Base-by-base conservation (phyloP, 331 rosid genomes). In the Erythrophleum ivorense region DNA sequence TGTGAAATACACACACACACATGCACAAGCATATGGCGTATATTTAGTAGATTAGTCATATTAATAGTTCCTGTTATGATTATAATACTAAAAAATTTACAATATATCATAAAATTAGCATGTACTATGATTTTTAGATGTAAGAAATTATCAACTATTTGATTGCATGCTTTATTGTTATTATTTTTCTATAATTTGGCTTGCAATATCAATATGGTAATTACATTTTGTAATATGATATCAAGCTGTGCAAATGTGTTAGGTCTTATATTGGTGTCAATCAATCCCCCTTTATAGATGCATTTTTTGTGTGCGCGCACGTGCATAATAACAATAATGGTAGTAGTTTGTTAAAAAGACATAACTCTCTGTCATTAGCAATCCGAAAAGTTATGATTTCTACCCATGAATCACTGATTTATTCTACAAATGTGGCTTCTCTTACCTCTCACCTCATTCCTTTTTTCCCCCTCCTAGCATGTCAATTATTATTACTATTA, bases 351-450 rank as follows among this genome's bases (percentile, higher is more conserved):
- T 43, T 7, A 7, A 43, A 6, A 43, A 5, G 48, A 6, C 48
- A 6, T 10, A 43, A 18, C 7, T 54, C 1, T 54, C 21, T 71
- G 24, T 55, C 40, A 34, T 72, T 58, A 73, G 80, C 59, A 9
- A 29, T 57, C 9, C 29, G 52, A 45, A 62, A 18, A 58, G 29
- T 36, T 34, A n/a, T 78, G 64, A 15, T 64, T 63, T 65, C 63
- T 18, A 12, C 45, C 12, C 12, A 15, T 81, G 16, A 19, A n/a
- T 74, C 77, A 29, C 50, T 66, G 45, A 16, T 65, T 81, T 49
- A 9, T 46, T 40, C 24, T n/a, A 34, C 60, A 19, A 12, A 18
- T 54, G 63, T 54, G 72, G 54, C 73, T 81, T 58, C 69, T 67
- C 46, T 59, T 38, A 46, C 13, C 31, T 54, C 55, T 7, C 38